These are phyloP conservation scores for Lindgomyces ingoldianus DNA, from an alignment of 495 filamentous ascomycete genomes.

Conservation along the genomic window DNA sequence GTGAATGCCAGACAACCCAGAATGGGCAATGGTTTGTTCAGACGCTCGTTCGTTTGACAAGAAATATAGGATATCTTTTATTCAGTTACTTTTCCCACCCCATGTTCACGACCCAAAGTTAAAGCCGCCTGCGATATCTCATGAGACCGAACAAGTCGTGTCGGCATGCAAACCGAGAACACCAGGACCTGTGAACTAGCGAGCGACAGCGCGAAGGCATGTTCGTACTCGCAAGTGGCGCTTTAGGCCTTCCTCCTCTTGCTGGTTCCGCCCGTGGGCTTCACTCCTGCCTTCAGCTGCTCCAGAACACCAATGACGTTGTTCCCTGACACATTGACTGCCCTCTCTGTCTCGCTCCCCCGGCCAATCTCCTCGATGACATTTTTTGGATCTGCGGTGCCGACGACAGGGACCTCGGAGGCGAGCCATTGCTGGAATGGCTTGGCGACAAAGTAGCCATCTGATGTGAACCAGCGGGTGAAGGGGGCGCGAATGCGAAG, in stretches of 20 bases:
- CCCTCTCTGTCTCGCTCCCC: constrained; percentile 32
- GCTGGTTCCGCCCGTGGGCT: constrained; percentile 1
- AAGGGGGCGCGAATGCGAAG: constrained; percentile 67
- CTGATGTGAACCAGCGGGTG: constrained; percentile 80
- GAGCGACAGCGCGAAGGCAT: too few species aligned
- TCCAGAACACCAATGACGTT: constrained; percentile 30
- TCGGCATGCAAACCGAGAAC: too few species aligned
- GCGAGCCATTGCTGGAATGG: constrained; percentile 85
- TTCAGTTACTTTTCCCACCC: too few species aligned
- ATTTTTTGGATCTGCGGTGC: constrained; percentile 64
- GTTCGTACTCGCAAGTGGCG: too few species aligned
- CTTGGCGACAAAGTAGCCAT: constrained; percentile 77
- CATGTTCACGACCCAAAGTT: too few species aligned
- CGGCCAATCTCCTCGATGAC: constrained; percentile 44
- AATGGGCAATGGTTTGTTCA: not conserved
- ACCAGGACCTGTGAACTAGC: too few species aligned
- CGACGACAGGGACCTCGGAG: constrained; percentile 65
- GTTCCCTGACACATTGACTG: constrained; percentile 14
- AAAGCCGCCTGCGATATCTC: too few species aligned
- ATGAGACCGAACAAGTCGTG: too few species aligned
- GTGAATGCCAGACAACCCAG: too few species aligned
- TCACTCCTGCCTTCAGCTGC: constrained; percentile 29
- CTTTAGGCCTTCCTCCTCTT: constrained; percentile 37
- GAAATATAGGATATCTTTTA: too few species aligned
- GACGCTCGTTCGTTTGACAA: not conserved